Base-by-base conservation (phyloP, 1,284 basidiomycete species). In the Cutaneotrichosporon sp. region DNA sequence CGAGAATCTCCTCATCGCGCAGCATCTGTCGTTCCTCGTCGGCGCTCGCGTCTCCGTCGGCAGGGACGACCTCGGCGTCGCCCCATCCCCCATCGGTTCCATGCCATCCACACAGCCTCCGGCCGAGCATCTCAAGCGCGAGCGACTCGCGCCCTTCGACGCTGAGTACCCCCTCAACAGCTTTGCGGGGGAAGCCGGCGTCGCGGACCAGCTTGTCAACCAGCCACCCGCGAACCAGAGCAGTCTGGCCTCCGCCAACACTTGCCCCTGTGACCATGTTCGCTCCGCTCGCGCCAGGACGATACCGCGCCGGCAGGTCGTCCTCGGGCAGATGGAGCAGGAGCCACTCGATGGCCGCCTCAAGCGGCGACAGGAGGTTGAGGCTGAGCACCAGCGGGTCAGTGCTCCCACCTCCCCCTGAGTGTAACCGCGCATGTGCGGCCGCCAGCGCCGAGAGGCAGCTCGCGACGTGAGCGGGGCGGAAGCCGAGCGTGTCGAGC, bases 201-300 rank as follows among this genome's bases (percentile, higher is more conserved):
- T 87, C 82, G 66, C 90, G 90, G 51, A 86, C 79, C 3, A 89
- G 82, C 64, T 85, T 84, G 49, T 96, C 89, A 57, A 86, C 82
- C 2, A 87, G 75, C 93, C 93, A 97, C 14, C 87, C 80, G 50
- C 77, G 80, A 57, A 84, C 85, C 17, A 96, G 71, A 53, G 85
- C 82, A 29, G 82, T 80, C 16, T 71, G 52, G 4, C 71, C 71
- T 34, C 54, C 75, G 34, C 53, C 84, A 45, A 86, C 76, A 64
- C 87, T 87, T 3, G 67, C 72, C 8, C 72, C 65, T 1, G 70
- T 84, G 57, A 79, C 54, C 78, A 71, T 61, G 83, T 83, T 59
- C 82, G 75, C 75, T 83, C 86, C 58, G 77, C 78, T 64, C 77
- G 72, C 0, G 84, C 88, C 32, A 85, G 82, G 70, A 86, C 90